A percentile compares a stretch with the other conserved stretches of the same genome.
Evolutionary conservation across 176 grass and related monocot genomes (phyloP).

Genomic region (Phragmites australis): DNA sequence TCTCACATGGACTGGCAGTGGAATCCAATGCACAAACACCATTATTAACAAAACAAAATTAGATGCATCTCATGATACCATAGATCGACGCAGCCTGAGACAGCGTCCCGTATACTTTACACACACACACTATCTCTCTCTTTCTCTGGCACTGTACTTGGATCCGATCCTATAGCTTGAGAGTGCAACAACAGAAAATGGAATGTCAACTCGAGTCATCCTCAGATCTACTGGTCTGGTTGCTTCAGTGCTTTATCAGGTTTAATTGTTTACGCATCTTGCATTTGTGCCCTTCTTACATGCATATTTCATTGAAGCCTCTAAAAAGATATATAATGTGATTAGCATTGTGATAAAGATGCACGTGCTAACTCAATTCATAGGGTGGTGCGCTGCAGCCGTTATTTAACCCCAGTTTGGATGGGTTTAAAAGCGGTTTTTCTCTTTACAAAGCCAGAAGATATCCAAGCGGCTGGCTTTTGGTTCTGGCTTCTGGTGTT

Average conservation of each 20-base stretch:
- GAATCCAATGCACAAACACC: conserved; percentile 43
- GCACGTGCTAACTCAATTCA: too few species aligned
- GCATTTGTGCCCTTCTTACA: not conserved
- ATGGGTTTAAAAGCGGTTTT: too few species aligned
- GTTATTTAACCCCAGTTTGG: too few species aligned
- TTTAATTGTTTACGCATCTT: not conserved
- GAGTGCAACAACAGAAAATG: not conserved
- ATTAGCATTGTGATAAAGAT: too few species aligned
- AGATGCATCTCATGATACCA: conserved; percentile 28
- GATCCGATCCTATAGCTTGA: conserved; percentile 2
- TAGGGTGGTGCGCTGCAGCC: too few species aligned
- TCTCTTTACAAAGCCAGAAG: too few species aligned
- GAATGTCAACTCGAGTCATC: conserved; percentile 38
- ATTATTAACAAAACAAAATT: conserved; percentile 24
- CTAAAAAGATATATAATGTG: too few species aligned
- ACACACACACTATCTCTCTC: not conserved
- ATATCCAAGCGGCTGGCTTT: too few species aligned
- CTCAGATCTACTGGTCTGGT: conserved; percentile 5
- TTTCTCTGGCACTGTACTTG: not conserved
- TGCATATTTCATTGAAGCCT: not conserved
- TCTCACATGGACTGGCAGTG: conserved; percentile 38
- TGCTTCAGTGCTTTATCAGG: not conserved
- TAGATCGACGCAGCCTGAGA: conserved; percentile 20
- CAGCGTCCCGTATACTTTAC: conserved; percentile 20
- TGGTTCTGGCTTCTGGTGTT: too few species aligned